These are phyloP conservation scores for Phytopythium litorale DNA, from an alignment of 352 stramenopile species.

Conservation along the genomic window DNA sequence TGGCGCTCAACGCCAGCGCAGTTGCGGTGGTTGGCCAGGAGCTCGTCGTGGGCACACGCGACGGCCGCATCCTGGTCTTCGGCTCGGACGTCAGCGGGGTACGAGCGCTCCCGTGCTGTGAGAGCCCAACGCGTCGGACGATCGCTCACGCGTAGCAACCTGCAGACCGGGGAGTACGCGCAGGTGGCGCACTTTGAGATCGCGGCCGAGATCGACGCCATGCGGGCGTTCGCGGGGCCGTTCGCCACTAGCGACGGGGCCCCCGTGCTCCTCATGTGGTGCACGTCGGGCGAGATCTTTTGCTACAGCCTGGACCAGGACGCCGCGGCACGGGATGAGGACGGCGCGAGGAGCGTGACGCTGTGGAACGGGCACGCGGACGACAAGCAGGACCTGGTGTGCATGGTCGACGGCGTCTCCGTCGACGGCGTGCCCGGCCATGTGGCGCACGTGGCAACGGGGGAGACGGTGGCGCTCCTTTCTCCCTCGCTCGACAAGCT, in stretches of 20 bases:
- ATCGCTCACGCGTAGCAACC: background rate
- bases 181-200: slow-evolving; percentile 54
- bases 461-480: slow-evolving; percentile 33
- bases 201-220: slow-evolving; percentile 51
- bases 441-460: slow-evolving; percentile 35
- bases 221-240: slow-evolving; percentile 29
- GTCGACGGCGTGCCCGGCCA: slow-evolving; percentile 14
- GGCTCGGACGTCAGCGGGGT: slow-evolving; percentile 25
- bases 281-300: slow-evolving; percentile 53
- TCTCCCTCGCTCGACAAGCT: slow-evolving; percentile 28
- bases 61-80: slow-evolving; percentile 61
- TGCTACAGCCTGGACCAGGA: slow-evolving; percentile 10
- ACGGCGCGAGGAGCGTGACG: slow-evolving; percentile 19
- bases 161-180: slow-evolving; percentile 43
- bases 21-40: slow-evolving; percentile 43
- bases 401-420: slow-evolving; percentile 40
- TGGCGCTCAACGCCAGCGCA: slow-evolving; percentile 69
- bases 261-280: slow-evolving; percentile 39
- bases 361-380: slow-evolving; percentile 28
- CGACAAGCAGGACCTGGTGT: slow-evolving; percentile 30
- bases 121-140: no score
- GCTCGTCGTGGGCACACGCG: slow-evolving; percentile 60
- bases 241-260: slow-evolving; percentile 9
- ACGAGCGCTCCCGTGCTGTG: background rate
- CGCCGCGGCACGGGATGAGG: slow-evolving; percentile 7